These are phyloP conservation scores for Candida hungchunana DNA, from an alignment of 805 yeast species.

Conservation along the genomic window DNA sequence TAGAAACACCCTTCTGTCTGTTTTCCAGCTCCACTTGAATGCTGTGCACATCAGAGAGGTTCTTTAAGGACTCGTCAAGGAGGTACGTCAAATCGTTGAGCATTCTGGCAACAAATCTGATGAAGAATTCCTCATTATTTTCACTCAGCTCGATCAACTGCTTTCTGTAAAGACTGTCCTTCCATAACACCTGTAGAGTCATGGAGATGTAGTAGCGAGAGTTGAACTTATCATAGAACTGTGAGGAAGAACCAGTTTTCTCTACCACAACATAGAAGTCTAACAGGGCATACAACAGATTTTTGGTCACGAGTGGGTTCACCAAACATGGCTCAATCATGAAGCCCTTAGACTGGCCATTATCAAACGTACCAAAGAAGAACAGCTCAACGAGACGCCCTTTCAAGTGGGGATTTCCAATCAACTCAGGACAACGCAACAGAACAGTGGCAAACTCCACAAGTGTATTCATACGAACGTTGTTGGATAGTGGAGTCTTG, in stretches of 20 bases:
- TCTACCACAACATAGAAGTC: conserved; percentile 94
- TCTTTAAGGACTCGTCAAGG: conserved; percentile 84
- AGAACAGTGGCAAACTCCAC: conserved; percentile 71
- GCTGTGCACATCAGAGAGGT: conserved; percentile 71
- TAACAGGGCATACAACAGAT: conserved; percentile 76
- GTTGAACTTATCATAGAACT: conserved; percentile 94
- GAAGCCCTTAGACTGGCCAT: conserved; percentile 65
- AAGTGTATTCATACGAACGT: conserved; percentile 49
- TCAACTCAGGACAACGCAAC: conserved; percentile 76
- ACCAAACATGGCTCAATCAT: conserved; percentile 62
- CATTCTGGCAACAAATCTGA: conserved; percentile 90
- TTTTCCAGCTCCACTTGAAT: conserved; percentile 60
- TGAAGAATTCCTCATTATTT: conserved; percentile 75
- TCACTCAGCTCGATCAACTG: conserved; percentile 68
- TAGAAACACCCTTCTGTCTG: conserved; percentile 32
- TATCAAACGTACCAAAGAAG: conserved; percentile 65
- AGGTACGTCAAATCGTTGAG: conserved; percentile 90
- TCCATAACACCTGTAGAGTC: conserved; percentile 81
- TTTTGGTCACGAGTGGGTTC: conserved; percentile 56
- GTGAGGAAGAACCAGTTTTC: conserved; percentile 91
- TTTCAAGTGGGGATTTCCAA: conserved; percentile 92
- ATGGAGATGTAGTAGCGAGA: conserved; percentile 82
- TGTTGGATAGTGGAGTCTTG: conserved; percentile 52
- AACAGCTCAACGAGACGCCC: conserved; percentile 77
- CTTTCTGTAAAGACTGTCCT: conserved; percentile 57